A percentile compares a stretch with the other conserved stretches of the same genome.
Conservation (phyloP, 257 asterid species). For the Solanum sitiens region DNA sequence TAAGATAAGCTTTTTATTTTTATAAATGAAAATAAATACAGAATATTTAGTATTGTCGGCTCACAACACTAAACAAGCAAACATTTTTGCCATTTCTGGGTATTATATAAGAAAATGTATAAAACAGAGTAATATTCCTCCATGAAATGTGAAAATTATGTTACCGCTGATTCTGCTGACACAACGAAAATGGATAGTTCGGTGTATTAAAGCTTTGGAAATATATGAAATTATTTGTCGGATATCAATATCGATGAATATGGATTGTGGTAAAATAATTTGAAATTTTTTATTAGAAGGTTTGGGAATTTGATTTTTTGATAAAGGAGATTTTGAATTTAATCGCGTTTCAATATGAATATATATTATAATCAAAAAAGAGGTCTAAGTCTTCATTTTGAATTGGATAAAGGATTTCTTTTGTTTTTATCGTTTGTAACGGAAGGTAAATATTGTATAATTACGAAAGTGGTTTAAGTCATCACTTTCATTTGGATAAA, state of each 20-base stretch:
- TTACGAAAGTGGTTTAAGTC: not conserved
- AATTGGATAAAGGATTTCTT: not conserved
- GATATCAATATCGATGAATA: not conserved
- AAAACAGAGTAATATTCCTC: not conserved
- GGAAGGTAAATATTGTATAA: not conserved
- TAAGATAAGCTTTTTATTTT: not conserved
- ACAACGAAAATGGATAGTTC: not conserved
- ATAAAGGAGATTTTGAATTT: not conserved
- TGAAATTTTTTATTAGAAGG: not conserved
- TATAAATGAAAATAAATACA: not conserved
- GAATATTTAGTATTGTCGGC: not conserved
- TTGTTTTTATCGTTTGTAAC: not conserved
- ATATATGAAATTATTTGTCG: rapidly evolving
- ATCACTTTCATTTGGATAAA: not conserved
- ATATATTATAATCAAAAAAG: not conserved
- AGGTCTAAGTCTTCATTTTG: not conserved
- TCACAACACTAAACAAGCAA: not conserved
- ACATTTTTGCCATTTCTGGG: not conserved
- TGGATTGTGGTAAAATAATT: rapidly evolving
- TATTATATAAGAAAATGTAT: not conserved
- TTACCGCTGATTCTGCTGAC: not conserved
- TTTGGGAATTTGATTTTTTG: not conserved
- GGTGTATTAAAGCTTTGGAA: not conserved
- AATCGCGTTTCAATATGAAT: not conserved
- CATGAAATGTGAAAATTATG: not conserved